Evolutionary conservation across 805 yeast species (phyloP).

Genomic region (Blastobotrys muscicola): DNA sequence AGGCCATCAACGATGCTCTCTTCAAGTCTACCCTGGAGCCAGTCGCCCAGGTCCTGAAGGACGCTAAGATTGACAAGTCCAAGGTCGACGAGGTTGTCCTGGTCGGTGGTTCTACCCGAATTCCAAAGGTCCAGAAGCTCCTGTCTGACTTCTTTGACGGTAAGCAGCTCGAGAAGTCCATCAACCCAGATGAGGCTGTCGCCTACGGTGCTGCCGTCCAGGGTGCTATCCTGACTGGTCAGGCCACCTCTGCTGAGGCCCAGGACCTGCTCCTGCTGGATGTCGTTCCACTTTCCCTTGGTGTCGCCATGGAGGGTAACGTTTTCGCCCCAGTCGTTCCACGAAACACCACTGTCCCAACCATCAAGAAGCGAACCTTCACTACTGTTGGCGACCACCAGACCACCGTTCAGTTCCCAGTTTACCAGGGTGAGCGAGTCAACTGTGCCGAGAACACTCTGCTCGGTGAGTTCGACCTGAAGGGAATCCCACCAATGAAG

Average conservation of each 20-base stretch:
- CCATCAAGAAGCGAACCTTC: conserved; percentile 97
- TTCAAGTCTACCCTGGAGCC: conserved; percentile 93
- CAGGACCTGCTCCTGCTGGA: conserved; percentile 92
- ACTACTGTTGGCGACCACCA: conserved; percentile 98
- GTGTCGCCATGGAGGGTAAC: conserved; percentile 99
- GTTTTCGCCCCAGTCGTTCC: conserved; percentile 98
- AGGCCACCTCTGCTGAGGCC: conserved; percentile 80
- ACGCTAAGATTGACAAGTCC: conserved; percentile 75
- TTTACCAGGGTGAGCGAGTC: conserved; percentile 99
- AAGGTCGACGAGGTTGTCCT: conserved; percentile 89
- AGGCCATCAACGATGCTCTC: conserved; percentile 85
- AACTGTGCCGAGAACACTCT: conserved; percentile 95
- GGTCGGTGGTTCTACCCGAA: conserved; percentile 98
- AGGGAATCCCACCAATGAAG: conserved; percentile 96
- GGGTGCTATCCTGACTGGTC: conserved; percentile 97
- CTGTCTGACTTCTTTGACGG: conserved; percentile 94
- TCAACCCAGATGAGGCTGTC: conserved; percentile 99
- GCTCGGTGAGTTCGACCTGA: conserved; percentile 97
- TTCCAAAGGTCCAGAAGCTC: conserved; percentile 94
- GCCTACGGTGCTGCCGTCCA: conserved; percentile 99
- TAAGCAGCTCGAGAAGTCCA: conserved; percentile 91
- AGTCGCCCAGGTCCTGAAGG: conserved; percentile 91
- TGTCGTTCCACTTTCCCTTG: conserved; percentile 96
- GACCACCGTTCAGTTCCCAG: conserved; percentile 98
- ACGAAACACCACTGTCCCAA: conserved; percentile 99